phyloP scores from a whole-genome alignment of 768 basidiomycete species.

The Mrakia blollopis region DNA sequence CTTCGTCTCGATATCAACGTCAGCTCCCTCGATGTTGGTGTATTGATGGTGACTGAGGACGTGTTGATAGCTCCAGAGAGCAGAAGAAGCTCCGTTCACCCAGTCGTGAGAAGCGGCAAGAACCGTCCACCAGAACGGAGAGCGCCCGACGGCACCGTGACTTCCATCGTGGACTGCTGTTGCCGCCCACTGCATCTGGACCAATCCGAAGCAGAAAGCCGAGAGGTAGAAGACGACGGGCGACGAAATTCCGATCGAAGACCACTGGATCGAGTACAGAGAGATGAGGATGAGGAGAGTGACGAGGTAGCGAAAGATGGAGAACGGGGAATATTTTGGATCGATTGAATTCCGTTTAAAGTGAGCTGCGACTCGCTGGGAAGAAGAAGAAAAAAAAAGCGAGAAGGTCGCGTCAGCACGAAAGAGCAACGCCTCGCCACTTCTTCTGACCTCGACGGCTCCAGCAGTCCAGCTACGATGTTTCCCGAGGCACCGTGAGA shows the following conservation, averaged over 20 bases:
- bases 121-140: neutral
- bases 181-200: neutral
- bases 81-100: neutral
- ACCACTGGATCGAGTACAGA: neutral
- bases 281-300: neutral
- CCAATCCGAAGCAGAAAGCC: neutral
- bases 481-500: too few relatives aligned
- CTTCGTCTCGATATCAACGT: neutral
- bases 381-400: too few relatives aligned
- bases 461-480: too few relatives aligned
- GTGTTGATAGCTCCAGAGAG: neutral
- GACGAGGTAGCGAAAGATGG: neutral
- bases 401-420: too few relatives aligned
- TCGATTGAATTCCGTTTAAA: neutral
- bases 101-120: neutral
- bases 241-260: neutral
- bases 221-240: neutral
- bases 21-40: neutral
- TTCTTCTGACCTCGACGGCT: too few relatives aligned
- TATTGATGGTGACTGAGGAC: neutral
- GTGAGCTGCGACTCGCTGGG: neutral
- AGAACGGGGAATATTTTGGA: neutral
- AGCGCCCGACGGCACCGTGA: neutral
- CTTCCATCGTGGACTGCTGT: neutral
- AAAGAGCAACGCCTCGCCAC: too few relatives aligned